A percentile compares a stretch with the other conserved stretches of the same genome.
phyloP scores from a whole-genome alignment of 2,329 filamentous ascomycete species.

The Paraphoma chrysanthemicola region DNA sequence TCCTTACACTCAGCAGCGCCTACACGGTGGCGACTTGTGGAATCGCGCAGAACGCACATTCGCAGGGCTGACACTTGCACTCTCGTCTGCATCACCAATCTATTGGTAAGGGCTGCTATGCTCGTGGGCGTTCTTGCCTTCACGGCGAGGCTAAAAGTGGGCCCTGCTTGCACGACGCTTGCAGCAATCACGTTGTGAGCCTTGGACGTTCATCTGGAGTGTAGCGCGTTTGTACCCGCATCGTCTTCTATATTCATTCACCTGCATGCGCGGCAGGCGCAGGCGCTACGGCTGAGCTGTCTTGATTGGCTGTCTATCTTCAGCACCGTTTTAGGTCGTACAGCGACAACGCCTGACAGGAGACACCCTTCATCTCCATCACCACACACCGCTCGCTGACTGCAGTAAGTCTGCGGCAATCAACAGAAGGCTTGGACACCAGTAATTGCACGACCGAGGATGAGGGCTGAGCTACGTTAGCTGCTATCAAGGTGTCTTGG shows the following conservation, averaged over 20 bases:
- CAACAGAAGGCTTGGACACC: conserved; percentile 82
- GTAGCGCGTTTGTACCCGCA: conserved; percentile 22
- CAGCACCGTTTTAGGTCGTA: conserved; percentile 8
- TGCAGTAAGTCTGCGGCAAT: conserved; percentile 10
- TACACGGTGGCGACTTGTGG: conserved; percentile 37
- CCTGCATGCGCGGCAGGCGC: conserved; percentile 25
- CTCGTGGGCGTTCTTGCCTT: conserved; percentile 8
- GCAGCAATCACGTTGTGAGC: conserved; percentile 25
- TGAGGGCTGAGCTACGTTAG: conserved; percentile 53
- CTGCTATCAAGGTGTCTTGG: conserved; percentile 4
- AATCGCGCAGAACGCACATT: conserved; percentile 28
- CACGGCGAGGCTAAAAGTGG: conserved; percentile 12
- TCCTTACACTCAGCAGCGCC: conserved; percentile 21
- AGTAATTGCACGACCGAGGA: conserved; percentile 60
- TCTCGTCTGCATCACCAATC: conserved; percentile 10
- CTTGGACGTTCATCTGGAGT: conserved; percentile 21
- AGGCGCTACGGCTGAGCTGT: conserved; percentile 10
- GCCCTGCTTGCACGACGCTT: conserved; percentile 12
- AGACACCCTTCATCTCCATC: neutral
- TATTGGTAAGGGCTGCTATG: conserved; percentile 17
- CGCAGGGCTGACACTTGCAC: conserved; percentile 30
- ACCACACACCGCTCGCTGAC: neutral
- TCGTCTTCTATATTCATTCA: conserved; percentile 19
- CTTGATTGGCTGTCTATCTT: conserved; percentile 3
- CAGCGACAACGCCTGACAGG: conserved; percentile 3